Conservation (phyloP, 768 basidiomycete species). For the Boletus insuetus region DNA sequence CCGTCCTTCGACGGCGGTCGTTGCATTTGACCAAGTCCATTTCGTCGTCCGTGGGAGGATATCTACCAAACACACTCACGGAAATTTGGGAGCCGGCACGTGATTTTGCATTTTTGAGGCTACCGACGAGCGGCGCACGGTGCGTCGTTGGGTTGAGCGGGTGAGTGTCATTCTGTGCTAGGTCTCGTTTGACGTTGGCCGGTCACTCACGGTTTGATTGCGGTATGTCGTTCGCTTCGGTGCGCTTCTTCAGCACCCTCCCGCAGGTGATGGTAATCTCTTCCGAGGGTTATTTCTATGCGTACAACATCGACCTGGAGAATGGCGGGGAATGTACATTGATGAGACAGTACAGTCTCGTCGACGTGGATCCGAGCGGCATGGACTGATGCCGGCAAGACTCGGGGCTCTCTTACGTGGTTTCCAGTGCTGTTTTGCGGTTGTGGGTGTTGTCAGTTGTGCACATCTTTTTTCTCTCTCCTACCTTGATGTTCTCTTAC, state of each 20-base stretch:
- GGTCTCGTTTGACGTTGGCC: neutral
- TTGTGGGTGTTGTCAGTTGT: neutral
- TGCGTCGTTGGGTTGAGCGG: constrained; percentile 88
- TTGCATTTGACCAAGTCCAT: constrained; percentile 72
- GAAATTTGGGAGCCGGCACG: constrained; percentile 97
- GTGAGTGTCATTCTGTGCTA: constrained; percentile 44
- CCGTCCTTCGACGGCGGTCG: constrained; percentile 64
- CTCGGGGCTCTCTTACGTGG: neutral
- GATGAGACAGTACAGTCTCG: constrained; percentile 84
- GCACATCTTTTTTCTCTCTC: neutral
- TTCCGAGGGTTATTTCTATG: constrained; percentile 93
- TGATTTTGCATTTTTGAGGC: constrained; percentile 87
- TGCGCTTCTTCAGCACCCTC: constrained; percentile 57
- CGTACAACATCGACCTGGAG: constrained; percentile 94
- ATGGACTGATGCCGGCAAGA: constrained; percentile 25
- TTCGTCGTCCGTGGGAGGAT: constrained; percentile 78
- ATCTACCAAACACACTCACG: constrained; percentile 83
- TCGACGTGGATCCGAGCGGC: constrained; percentile 26
- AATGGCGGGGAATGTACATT: constrained; percentile 93
- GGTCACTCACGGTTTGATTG: neutral
- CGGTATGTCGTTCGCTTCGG: neutral
- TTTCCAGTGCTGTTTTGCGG: neutral
- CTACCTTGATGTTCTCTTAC: neutral
- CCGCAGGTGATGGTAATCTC: constrained; percentile 98
- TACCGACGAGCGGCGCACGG: constrained; percentile 75